These are phyloP conservation scores for Saturnispora sanitii DNA, from an alignment of 805 yeast genomes.

Conservation along the genomic window DNA sequence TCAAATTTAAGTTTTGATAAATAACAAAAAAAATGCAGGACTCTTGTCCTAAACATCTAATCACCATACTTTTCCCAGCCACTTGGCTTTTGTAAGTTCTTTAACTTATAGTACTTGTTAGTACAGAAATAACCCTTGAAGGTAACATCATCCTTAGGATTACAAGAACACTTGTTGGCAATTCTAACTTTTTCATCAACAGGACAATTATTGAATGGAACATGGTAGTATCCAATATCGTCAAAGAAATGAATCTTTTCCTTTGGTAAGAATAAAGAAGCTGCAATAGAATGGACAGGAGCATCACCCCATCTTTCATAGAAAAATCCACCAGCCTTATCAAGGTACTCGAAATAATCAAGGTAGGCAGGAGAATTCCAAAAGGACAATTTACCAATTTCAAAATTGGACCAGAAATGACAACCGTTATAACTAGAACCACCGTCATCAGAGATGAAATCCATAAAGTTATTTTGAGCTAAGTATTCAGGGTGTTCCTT, in stretches of 20 bases:
- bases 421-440: constrained; percentile 70
- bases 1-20: background rate
- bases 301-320: constrained; percentile 95
- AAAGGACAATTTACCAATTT: constrained; percentile 62
- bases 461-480: constrained; percentile 53
- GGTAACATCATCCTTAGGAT: constrained; percentile 64
- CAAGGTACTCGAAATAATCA: constrained; percentile 64
- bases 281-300: constrained; percentile 85
- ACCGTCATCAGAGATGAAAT: constrained; percentile 59
- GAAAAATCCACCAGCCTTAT: constrained; percentile 82
- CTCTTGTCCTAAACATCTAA: constrained; percentile 12
- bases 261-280: constrained; percentile 62
- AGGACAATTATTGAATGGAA: constrained; percentile 78
- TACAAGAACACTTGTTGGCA: constrained; percentile 61
- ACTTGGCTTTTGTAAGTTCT: constrained; percentile 47
- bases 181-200: constrained; percentile 48
- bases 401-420: constrained; percentile 90
- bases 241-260: constrained; percentile 70
- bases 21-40: background rate
- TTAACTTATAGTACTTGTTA: constrained; percentile 47
- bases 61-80: constrained; percentile 59
- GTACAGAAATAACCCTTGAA: constrained; percentile 71
- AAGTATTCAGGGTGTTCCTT: constrained; percentile 49
- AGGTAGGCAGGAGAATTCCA: constrained; percentile 67
- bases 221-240: constrained; percentile 79